Evolutionary conservation across 2,329 filamentous ascomycete species (phyloP), one percentile per base, ranked within the genome.

Genomic region (Davidsoniella virescens): DNA sequence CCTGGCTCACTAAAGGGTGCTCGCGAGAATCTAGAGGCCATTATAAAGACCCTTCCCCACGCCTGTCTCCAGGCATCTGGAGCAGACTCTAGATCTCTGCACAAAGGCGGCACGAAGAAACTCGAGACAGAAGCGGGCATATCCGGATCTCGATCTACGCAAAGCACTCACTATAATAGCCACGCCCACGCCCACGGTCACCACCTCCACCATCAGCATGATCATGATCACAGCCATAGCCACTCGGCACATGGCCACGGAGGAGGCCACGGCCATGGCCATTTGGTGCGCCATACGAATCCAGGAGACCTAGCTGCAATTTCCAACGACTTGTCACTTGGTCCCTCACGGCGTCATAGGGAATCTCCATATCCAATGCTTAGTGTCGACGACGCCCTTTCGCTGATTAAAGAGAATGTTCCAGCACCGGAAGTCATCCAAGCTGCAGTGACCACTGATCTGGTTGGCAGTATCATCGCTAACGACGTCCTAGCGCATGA

Each of bases 1-100:
- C 92, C 92, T 0, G 92, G 92, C 1, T 96, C 90, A 0, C 92
- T 92, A 0, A 96, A 96, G 63, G 92, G 88, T 1, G 92, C 92
- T 7, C 85, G 80, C 59, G 92, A 98, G 67, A 98, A 96, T 60
- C 73, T 98, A 0, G 80, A 92, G 60, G 81, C 88, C 1, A 72
- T 98, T 5, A 69, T 98, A 54, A 93, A 87, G 61, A 78, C 90
- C n/a, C 67, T 98, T 5, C 88, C 90, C 0, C 92, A 98, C 65
- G 92, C 92, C n/a, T 98, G 92, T 57, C 68, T 84, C 6, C 90
- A 96, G 67, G 84, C 86, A 25, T 78, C 84, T 0, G 92, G 90
- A 1, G 80, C 77, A 12, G 78, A 94, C 60, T 96, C 92, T 0
- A 75, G 92, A 57, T 64, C 69, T 0, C 66, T 95, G 4, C 92